These are phyloP conservation scores for Polyporus tsugae DNA, from an alignment of 1,284 basidiomycete genomes.

Conservation along the genomic window DNA sequence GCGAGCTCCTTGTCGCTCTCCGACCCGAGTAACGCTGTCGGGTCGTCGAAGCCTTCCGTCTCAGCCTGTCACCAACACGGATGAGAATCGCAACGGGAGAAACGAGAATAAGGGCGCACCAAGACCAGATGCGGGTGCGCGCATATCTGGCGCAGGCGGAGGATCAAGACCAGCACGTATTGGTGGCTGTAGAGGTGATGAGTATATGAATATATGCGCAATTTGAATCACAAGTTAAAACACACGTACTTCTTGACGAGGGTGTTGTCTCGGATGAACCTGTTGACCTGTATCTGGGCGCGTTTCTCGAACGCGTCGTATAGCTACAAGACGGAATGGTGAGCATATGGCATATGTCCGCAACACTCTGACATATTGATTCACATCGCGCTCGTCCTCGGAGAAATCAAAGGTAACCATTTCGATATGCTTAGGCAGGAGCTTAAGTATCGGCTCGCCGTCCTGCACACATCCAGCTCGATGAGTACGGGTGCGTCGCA, in stretches of 20 bases:
- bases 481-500: background rate
- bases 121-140: slow-evolving; percentile 72
- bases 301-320: slow-evolving; percentile 66
- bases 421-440: slow-evolving; percentile 68
- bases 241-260: slow-evolving; percentile 66
- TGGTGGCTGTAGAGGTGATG: slow-evolving; percentile 17
- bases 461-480: slow-evolving; percentile 47
- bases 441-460: slow-evolving; percentile 65
- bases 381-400: slow-evolving; percentile 67
- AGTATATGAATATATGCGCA: slow-evolving; percentile 5
- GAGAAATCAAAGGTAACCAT: slow-evolving; percentile 65
- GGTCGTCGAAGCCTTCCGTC: slow-evolving; percentile 57
- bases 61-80: slow-evolving; percentile 41
- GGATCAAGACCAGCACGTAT: slow-evolving; percentile 47
- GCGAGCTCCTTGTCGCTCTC: slow-evolving; percentile 58
- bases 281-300: slow-evolving; percentile 62
- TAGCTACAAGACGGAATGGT: slow-evolving; percentile 47
- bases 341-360: background rate
- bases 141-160: slow-evolving; percentile 73
- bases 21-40: slow-evolving; percentile 52
- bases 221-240: background rate
- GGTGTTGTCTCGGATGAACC: slow-evolving; percentile 63
- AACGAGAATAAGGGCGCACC: slow-evolving; percentile 44
- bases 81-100: background rate
- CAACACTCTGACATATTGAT: slow-evolving; percentile 22